phyloP scores from a whole-genome alignment of 371 early-diverging fungal genomes.

The Mortierella polycephala region DNA sequence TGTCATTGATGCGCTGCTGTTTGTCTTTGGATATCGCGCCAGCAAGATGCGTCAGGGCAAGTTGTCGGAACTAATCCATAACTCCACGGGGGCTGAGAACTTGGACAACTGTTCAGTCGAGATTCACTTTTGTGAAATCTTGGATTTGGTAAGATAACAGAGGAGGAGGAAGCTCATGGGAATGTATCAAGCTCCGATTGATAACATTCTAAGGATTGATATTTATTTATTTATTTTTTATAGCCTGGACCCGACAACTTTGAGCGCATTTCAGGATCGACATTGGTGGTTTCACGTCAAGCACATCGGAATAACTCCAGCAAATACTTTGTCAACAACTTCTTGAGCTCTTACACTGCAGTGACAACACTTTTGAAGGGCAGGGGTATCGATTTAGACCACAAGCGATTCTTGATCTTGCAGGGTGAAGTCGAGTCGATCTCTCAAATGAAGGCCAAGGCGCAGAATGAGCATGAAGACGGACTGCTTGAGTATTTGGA shows the following conservation, averaged over 20 bases:
- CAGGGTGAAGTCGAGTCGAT: slow-evolving; percentile 99
- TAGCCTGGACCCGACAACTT: slow-evolving; percentile 72
- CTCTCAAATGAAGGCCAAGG: slow-evolving; percentile 99
- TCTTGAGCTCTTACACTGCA: slow-evolving; percentile 78
- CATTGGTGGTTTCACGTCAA: slow-evolving; percentile 84
- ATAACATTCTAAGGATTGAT: not conserved
- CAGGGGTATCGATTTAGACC: slow-evolving; percentile 97
- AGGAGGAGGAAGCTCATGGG: not conserved
- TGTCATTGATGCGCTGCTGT: slow-evolving; percentile 99
- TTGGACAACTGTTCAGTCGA: slow-evolving; percentile 89
- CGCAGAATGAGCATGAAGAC: slow-evolving; percentile 90
- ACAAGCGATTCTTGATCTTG: slow-evolving; percentile 98
- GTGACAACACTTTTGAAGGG: slow-evolving; percentile 88
- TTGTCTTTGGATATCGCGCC: slow-evolving; percentile 99
- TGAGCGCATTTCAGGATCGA: slow-evolving; percentile 74
- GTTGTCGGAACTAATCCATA: slow-evolving; percentile 97
- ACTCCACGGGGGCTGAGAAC: slow-evolving; percentile 81
- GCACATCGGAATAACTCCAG: slow-evolving; percentile 79
- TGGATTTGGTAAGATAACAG: slow-evolving; percentile 68
- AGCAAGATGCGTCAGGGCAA: slow-evolving; percentile 99
- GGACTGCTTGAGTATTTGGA: slow-evolving; percentile 99
- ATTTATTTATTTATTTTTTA: not conserved
- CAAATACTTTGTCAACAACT: slow-evolving; percentile 86
- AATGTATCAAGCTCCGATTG: not conserved
- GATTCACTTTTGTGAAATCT: slow-evolving; percentile 94